A percentile compares a stretch with the other conserved stretches of the same genome.
These are phyloP conservation scores for Notholithocarpus densiflorus DNA, from an alignment of 306 rosid genomes.

Conservation along the genomic window DNA sequence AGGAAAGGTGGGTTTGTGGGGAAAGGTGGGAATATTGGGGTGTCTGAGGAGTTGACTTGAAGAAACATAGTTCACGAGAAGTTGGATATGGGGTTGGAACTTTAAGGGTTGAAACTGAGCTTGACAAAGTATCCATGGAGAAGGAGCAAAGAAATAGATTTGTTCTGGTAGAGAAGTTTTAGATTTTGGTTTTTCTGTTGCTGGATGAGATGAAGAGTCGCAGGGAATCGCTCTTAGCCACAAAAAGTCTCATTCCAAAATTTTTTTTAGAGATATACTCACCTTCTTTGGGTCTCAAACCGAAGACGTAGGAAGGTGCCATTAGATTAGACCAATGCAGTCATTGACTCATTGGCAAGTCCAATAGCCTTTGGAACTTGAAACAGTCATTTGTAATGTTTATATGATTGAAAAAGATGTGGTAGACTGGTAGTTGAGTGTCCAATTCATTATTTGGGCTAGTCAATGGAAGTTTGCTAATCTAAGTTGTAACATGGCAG, in stretches of 20 bases:
- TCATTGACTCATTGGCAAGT: too few relatives aligned
- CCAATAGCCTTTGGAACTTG: too few relatives aligned
- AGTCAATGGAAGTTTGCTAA: too few relatives aligned
- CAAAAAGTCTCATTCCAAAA: neutral
- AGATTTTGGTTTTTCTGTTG: neutral
- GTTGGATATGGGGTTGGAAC: slow-evolving; percentile 34
- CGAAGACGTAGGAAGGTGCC: too few relatives aligned
- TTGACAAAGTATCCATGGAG: slow-evolving; percentile 70
- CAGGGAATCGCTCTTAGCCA: neutral
- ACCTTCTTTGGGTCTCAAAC: too few relatives aligned
- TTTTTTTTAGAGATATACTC: too few relatives aligned
- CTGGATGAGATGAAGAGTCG: neutral
- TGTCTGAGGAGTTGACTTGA: slow-evolving; percentile 31
- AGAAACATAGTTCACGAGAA: slow-evolving; percentile 42
- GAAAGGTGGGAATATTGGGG: slow-evolving; percentile 10
- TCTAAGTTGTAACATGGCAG: too few relatives aligned
- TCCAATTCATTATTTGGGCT: too few relatives aligned
- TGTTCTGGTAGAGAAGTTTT: neutral
- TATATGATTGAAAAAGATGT: too few relatives aligned
- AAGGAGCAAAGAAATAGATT: neutral
- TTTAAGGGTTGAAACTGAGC: slow-evolving; percentile 61
- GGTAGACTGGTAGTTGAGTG: too few relatives aligned
- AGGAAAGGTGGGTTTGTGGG: slow-evolving; percentile 31
- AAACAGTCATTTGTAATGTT: too few relatives aligned
- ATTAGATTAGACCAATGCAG: too few relatives aligned